Evolutionary conservation across 148 eudicot species (phyloP).

Genomic region (Camellia lanceoleosa): DNA sequence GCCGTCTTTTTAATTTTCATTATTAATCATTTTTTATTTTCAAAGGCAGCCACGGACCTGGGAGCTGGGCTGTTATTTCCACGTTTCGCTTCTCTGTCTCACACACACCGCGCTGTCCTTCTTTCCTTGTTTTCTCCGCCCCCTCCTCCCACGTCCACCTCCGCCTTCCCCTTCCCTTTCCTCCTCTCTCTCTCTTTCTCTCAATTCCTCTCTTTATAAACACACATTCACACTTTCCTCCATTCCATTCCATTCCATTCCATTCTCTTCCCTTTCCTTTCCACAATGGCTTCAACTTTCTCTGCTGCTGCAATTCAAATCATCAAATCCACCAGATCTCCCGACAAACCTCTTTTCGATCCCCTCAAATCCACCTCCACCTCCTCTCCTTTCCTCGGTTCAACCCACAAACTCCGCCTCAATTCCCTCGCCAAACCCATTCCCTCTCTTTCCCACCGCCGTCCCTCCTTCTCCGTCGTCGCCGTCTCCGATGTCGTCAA

Average conservation of each 20-base stretch:
- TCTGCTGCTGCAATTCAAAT: background rate
- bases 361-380: slow-evolving; percentile 18
- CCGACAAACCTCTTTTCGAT: slow-evolving; percentile 34
- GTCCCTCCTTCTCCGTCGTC: slow-evolving; percentile 32
- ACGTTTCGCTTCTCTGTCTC: background rate
- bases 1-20: too few relatives aligned
- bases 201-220: background rate
- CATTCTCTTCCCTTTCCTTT: too few relatives aligned
- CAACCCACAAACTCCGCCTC: slow-evolving; percentile 30
- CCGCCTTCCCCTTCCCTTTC: background rate
- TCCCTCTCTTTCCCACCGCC: slow-evolving; percentile 15
- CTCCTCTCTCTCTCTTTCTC: background rate
- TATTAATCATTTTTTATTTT: too few relatives aligned
- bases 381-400: slow-evolving; percentile 45
- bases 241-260: background rate
- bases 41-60: too few relatives aligned
- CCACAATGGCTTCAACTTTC: slow-evolving; percentile 1
- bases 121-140: slow-evolving; percentile 7
- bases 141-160: background rate
- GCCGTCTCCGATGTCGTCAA: slow-evolving; percentile 59
- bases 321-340: slow-evolving; percentile 32
- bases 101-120: too few relatives aligned
- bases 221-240: background rate
- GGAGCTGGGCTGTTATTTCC: slow-evolving; percentile 4
- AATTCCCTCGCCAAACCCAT: slow-evolving; percentile 11